Base-by-base conservation (phyloP, 768 basidiomycete genomes). In the Amanita molliuscula region DNA sequence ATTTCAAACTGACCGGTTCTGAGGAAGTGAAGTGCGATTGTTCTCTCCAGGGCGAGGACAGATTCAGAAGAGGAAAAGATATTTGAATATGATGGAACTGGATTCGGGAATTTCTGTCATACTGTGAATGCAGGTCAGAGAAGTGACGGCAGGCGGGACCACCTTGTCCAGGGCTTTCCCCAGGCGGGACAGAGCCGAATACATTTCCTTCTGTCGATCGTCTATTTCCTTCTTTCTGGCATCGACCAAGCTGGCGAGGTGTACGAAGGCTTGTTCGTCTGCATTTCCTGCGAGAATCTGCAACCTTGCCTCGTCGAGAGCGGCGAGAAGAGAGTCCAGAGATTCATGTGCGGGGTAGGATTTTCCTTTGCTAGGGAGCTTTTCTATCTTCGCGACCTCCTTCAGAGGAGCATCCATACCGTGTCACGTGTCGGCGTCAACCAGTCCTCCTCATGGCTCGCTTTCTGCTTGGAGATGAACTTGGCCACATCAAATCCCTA, bases 101-200 rank as follows among this genome's bases (percentile, higher is more conserved):
- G 49, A 55, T 79, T 60, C 58, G 76, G 57, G 68, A 81, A 74
- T 76, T 77, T 71, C 85, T 89, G 50, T 44, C n/a, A 21, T 9
- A 16, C 43, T 44, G 29, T 47, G 46, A 26, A 37, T 8, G 42
- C 23, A 21, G 16, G 15, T 8, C 23, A 46, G 35, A 20, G 10
- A 9, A 21, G 26, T 33, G 23, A 16, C 20, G 33, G 36, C 48
- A 23, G 42, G 25, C 13, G 36, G 52, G 73, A n/a, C 37, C 50
- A 88, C 95, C 84, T 96, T 98, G 61, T 98, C 95, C 61, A 97
- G 65, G 0, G 81, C 76, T 67, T 93, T 97, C 25, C 89, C 90
- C 33, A 94, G 72, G 56, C 79, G 79, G 23, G 81, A 77, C 7
- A 96, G 66, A 2, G 82, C 80, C 16, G 74, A 78, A 58, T 94